Conservation (phyloP, 1,284 basidiomycete genomes). For the Afroboletus lepidellus region DNA sequence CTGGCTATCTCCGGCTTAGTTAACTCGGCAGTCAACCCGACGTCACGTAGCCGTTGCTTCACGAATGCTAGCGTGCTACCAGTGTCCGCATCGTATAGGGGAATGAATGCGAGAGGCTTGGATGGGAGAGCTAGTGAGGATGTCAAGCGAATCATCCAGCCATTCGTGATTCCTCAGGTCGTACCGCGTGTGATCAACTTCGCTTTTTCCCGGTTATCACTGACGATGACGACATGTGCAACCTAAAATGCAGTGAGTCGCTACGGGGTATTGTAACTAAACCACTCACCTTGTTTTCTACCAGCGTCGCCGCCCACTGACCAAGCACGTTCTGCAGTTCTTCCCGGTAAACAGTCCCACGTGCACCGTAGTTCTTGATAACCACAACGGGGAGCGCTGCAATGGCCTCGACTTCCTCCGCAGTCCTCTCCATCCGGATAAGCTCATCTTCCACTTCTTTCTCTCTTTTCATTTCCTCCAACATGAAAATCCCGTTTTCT, state of each 20-base stretch:
- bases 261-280: background rate
- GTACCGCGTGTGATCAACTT: constrained; percentile 81
- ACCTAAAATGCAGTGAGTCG: constrained; percentile 41
- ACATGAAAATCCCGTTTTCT: constrained; percentile 7
- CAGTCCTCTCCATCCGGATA: constrained; percentile 33
- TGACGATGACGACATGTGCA: constrained; percentile 91
- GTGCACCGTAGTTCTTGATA: constrained; percentile 73
- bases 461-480: constrained; percentile 22
- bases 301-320: constrained; percentile 82
- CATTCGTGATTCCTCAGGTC: background rate
- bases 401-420: constrained; percentile 49
- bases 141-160: background rate
- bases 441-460: constrained; percentile 32
- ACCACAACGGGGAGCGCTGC: constrained; percentile 81
- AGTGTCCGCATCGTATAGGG: constrained; percentile 83
- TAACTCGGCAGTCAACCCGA: constrained; percentile 51
- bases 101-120: constrained; percentile 78
- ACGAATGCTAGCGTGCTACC: constrained; percentile 81
- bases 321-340: constrained; percentile 77
- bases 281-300: constrained; percentile 66
- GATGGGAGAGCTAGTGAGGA: constrained; percentile 69
- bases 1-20: constrained; percentile 51
- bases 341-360: constrained; percentile 62
- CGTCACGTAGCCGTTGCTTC: constrained; percentile 72
- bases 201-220: constrained; percentile 86